Conservation (phyloP, 2,329 filamentous ascomycete species). For the Claviceps capensis region DNA sequence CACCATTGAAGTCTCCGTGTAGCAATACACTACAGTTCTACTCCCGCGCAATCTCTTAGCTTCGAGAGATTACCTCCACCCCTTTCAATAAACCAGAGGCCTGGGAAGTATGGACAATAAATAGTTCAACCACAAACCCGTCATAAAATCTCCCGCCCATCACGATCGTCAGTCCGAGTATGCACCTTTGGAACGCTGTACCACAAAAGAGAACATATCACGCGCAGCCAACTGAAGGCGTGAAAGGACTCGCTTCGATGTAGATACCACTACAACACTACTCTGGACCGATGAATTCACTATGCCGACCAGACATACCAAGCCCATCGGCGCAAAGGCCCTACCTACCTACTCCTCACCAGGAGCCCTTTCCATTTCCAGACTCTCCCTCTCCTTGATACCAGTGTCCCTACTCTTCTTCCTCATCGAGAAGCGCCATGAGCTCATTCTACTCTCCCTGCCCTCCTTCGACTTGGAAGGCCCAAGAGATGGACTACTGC, state of each 20-base stretch:
- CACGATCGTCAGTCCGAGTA: background rate
- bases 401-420: slow-evolving; percentile 41
- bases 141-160: background rate
- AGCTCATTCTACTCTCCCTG: slow-evolving; percentile 35
- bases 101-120: background rate
- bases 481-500: slow-evolving; percentile 44
- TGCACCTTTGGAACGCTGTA: background rate
- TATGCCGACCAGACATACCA: background rate
- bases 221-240: background rate
- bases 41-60: too few species aligned
- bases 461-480: slow-evolving; percentile 31
- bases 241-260: background rate
- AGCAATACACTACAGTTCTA: too few species aligned
- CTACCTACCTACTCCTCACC: slow-evolving; percentile 15
- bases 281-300: background rate
- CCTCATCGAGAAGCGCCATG: slow-evolving; percentile 45
- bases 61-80: too few species aligned
- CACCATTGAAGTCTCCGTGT: too few species aligned
- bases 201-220: background rate
- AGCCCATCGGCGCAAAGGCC: background rate
- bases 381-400: slow-evolving; percentile 34
- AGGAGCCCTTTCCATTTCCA: slow-evolving; percentile 32
- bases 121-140: background rate
- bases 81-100: too few species aligned
- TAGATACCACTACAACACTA: background rate